Base-by-base conservation (phyloP, 768 basidiomycete species). In the Podaxis rugospora region DNA sequence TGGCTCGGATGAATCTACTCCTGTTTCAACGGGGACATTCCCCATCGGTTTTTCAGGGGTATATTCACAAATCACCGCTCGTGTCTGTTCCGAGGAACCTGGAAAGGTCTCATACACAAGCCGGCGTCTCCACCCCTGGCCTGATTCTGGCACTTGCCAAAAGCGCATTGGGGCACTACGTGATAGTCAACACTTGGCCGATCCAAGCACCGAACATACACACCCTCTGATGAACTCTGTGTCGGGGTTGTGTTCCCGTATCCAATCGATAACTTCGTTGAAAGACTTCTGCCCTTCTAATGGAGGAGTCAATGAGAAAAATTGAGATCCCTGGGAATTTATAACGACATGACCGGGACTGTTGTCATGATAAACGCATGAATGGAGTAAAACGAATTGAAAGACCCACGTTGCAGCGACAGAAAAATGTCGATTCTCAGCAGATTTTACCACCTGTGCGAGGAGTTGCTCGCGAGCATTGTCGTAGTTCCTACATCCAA, bases 261-360 rank as follows among this genome's bases (percentile, higher is more conserved):
- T 14, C 63, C 63, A 64, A 39, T 54, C 51, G 40, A 58, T 44
- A n/a, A 61, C 36, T 18, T 46, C 36, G 2, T 25, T 13, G 4
- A 64, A 42, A 9, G 9, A 35, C 51, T 54, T 52, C 36, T 64
- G 32, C 18, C 63, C 63, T 40, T 27, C 46, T 21, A 61, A 28
- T 9, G 63, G 63, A 5, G 63, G 61, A 28, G 51, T 7, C 47
- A 55, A 21, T 10, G 58, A 53, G 18, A 40, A 32, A 14, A 35
- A 23, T 13, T 47, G 42, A 23, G 51, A 18, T 10, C 49, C 59
- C 10, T 42, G 32, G 4, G 60, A 57, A 23, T 27, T 11, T 10
- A 64, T 11, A 47, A 64, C 21, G 28, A 61, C 42, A 50, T 64
- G 63, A 23, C 63, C 63, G 23, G 60, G 46, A 11, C 63, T 64